Evolutionary conservation across 140 eudicot species (phyloP).

Genomic region (Anethum foeniculum): DNA sequence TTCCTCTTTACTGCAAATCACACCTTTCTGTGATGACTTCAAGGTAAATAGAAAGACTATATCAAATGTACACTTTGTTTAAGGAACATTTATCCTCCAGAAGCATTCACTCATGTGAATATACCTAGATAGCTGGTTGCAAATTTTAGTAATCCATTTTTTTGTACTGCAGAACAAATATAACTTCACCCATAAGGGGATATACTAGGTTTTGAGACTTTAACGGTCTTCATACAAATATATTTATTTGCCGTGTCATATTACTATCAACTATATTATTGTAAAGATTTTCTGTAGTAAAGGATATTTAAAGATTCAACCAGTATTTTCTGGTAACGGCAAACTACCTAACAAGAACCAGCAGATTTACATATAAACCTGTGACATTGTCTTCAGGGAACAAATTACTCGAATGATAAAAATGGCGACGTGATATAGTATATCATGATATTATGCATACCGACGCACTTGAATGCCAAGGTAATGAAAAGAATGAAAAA

Average conservation of each 20-base stretch:
- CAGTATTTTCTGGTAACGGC: neutral
- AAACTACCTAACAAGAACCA: neutral
- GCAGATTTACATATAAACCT: neutral
- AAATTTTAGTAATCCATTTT: neutral
- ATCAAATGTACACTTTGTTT: neutral
- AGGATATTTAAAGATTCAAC: neutral
- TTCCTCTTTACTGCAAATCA: constrained; percentile 81
- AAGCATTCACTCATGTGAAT: neutral
- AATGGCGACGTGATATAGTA: neutral
- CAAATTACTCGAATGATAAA: neutral
- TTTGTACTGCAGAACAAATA: neutral
- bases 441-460: neutral
- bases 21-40: neutral
- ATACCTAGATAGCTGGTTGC: neutral
- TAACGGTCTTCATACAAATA: neutral
- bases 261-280: neutral
- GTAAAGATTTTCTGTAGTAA: neutral
- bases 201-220: neutral
- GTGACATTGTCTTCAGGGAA: neutral
- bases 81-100: neutral
- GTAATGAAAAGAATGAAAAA: neutral
- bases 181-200: neutral
- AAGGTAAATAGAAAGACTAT: neutral
- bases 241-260: neutral
- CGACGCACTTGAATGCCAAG: neutral